Evolutionary conservation across 2,329 filamentous ascomycete species (phyloP).

Genomic region (Penicillium fuscoglaucum): DNA sequence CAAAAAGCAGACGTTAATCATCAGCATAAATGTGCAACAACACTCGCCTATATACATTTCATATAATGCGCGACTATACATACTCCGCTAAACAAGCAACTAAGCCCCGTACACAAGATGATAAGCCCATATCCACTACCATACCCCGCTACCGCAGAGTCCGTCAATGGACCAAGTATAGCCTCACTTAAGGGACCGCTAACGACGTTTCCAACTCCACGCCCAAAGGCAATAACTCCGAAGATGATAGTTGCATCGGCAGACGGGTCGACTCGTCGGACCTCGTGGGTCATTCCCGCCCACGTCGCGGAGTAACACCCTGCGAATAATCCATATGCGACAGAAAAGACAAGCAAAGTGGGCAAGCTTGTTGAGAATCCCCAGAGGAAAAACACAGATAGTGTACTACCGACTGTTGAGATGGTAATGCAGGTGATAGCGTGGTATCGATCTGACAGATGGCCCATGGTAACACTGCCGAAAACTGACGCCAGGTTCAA

Average conservation of each 20-base stretch:
- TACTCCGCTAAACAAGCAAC: slow-evolving; percentile 27
- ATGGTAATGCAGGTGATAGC: slow-evolving; percentile 43
- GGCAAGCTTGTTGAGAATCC: slow-evolving; percentile 47
- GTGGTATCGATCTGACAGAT: slow-evolving; percentile 45
- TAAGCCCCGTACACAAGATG: slow-evolving; percentile 33
- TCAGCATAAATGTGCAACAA: neutral
- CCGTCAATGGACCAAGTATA: slow-evolving; percentile 24
- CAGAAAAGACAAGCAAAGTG: slow-evolving; percentile 43
- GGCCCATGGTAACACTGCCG: slow-evolving; percentile 38
- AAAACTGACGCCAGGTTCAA: slow-evolving; percentile 36
- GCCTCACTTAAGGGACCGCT: slow-evolving; percentile 54
- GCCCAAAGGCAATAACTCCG: slow-evolving; percentile 49
- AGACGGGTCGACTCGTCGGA: slow-evolving; percentile 35
- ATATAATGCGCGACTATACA: slow-evolving; percentile 26
- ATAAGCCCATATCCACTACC: slow-evolving; percentile 31
- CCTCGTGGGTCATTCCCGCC: slow-evolving; percentile 48
- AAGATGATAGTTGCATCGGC: slow-evolving; percentile 53
- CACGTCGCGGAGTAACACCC: slow-evolving; percentile 47
- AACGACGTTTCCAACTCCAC: slow-evolving; percentile 54
- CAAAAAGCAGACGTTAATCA: neutral
- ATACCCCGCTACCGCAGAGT: slow-evolving; percentile 23
- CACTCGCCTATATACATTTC: slow-evolving; percentile 18
- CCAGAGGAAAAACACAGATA: slow-evolving; percentile 50
- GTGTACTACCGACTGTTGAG: slow-evolving; percentile 42
- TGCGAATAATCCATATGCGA: slow-evolving; percentile 49